Evolutionary conservation across 768 basidiomycete genomes (phyloP), one percentile per base, ranked within the genome.

Genomic region (Hygrocybe punicea): DNA sequence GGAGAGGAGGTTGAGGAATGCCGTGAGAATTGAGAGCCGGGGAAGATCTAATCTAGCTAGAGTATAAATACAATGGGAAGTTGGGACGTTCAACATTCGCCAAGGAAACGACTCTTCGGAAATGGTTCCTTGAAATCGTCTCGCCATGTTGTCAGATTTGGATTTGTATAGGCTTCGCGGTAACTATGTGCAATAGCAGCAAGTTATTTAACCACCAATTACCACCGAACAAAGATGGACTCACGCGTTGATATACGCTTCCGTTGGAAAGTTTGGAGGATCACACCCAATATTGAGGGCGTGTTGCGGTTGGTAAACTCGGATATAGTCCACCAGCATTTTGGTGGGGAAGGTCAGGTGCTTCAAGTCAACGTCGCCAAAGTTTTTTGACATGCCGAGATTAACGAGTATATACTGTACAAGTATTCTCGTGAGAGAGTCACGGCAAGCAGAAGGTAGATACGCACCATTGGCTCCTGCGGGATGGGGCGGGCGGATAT

Each of bases 391-490:
- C 70, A 96, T 84, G 56, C 92, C 93, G 61, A 93, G 73, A 69
- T 94, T 93, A 61, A 80, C 74, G 59, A 96, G 84, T 61, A 97
- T 72, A 65, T 93, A 92, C 90, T 92, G 65, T 65, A 5, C 6
- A 39, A 6, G 16, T 23, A n/a, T 21, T 17, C n/a, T 13, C 10
- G 24, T 11, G 6, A 16, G 21, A 13, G 14, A 34, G 21, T n/a
- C 19, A 19, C 25, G 40, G 16, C 11, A 21, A 21, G 19, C 3
- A 39, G 29, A 36, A 17, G 8, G 69, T 23, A 25, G 25, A 14
- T 16, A 58, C 81, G 47, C 61, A 91, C 89, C 91, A 94, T 90
- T 21, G 93, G 93, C 68, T 97, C 93, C 60, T 84, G 81, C 0
- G 93, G 78, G 11, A 96, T 73, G 2, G 87, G 83, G 34, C 93